Conservation (phyloP, 139 green algal genomes). For the Ostreobium quekettii region DNA sequence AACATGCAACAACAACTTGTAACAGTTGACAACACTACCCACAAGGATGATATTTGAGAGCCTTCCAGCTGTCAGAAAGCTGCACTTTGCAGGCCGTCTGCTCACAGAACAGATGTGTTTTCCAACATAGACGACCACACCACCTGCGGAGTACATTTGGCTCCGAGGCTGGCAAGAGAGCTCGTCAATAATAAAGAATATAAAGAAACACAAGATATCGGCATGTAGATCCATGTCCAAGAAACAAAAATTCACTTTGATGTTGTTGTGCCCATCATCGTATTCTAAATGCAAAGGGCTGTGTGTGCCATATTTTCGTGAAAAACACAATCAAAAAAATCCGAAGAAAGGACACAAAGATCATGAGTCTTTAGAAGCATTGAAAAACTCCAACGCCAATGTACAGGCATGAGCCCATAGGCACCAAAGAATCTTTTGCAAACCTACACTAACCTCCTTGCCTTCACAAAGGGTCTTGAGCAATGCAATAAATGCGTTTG, state of each 20-base stretch:
- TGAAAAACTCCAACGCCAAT: background rate
- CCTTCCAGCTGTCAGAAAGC: background rate
- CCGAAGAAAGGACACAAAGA: background rate
- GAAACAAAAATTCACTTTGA: too few species aligned
- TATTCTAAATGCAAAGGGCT: too few species aligned
- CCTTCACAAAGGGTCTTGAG: background rate
- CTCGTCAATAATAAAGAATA: too few species aligned
- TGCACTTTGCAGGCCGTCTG: background rate
- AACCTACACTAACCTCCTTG: background rate
- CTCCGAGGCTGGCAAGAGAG: too few species aligned
- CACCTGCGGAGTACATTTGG: too few species aligned
- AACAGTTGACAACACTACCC: background rate
- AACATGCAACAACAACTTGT: too few species aligned
- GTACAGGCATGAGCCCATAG: background rate
- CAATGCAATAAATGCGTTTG: constrained; percentile 7
- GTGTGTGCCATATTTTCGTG: background rate
- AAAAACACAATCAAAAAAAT: too few species aligned
- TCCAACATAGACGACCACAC: too few species aligned
- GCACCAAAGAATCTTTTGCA: background rate
- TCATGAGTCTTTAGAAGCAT: background rate
- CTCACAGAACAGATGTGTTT: too few species aligned
- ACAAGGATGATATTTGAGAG: background rate
- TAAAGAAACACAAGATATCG: background rate
- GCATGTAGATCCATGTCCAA: background rate
- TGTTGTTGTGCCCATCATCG: too few species aligned